These are phyloP conservation scores for Neurospora cerealis DNA, from an alignment of 495 filamentous ascomycete genomes.

Conservation along the genomic window DNA sequence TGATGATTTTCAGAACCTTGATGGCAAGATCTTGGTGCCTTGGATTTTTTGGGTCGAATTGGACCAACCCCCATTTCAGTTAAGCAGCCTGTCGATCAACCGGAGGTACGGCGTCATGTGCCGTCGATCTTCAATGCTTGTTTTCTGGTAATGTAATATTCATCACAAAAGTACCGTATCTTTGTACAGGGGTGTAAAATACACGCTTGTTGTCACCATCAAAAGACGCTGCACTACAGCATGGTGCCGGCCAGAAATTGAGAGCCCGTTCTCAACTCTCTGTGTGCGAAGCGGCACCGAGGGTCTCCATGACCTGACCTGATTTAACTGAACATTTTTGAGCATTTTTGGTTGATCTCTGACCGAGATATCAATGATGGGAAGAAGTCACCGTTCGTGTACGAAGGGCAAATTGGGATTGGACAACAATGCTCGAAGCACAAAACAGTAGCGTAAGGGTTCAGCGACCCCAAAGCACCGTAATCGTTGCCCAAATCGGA, in stretches of 20 bases:
- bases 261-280: not conserved
- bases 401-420: not conserved
- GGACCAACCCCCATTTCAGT: not conserved
- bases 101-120: not conserved
- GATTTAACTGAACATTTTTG: not conserved
- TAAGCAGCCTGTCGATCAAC: not conserved
- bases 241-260: not conserved
- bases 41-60: not conserved
- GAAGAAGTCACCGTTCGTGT: not conserved
- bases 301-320: not conserved
- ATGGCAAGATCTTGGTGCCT: not conserved
- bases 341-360: not conserved
- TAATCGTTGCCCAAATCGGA: not conserved
- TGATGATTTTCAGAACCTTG: not conserved
- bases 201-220: not conserved
- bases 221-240: not conserved
- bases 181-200: not conserved
- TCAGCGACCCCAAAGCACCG: not conserved
- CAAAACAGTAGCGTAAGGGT: not conserved
- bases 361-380: not conserved
- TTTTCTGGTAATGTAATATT: not conserved
- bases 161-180: not conserved
- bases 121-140: not conserved
- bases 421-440: not conserved
- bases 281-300: not conserved